Percentiles rank a stretch among this genome's conserved stretches.
Evolutionary conservation across 768 basidiomycete genomes (phyloP).

Genomic region (Kwoniella mangroviensis): DNA sequence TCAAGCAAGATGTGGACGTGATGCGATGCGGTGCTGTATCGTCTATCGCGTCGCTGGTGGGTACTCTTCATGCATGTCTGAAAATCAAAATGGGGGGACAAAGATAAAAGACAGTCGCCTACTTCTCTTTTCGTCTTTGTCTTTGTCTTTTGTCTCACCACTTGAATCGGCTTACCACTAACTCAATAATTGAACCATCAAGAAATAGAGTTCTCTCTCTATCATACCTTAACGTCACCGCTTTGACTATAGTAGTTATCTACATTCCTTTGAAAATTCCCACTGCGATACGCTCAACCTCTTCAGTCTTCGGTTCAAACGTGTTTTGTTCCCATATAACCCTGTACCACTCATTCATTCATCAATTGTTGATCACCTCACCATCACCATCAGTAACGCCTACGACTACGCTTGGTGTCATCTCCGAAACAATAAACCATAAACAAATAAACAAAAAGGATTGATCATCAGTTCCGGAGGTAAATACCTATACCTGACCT

Average conservation of each 20-base stretch:
- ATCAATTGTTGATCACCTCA: not conserved
- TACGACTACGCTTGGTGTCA: not conserved
- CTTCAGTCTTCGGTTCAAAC: not conserved
- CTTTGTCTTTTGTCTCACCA: constrained; percentile 4
- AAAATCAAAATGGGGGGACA: not conserved
- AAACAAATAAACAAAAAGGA: not conserved
- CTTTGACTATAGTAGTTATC: not conserved
- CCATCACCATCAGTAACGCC: too few species aligned
- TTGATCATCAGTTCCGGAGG: constrained; percentile 6
- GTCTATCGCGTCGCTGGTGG: not conserved
- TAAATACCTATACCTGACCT: not conserved
- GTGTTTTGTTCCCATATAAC: not conserved
- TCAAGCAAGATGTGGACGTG: not conserved
- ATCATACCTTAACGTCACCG: not conserved
- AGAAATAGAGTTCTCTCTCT: not conserved
- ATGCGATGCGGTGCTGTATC: too few species aligned
- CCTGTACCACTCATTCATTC: not conserved
- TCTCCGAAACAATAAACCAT: constrained; percentile 1
- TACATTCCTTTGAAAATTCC: not conserved
- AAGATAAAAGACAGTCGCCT: constrained; percentile 10
- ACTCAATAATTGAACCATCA: not conserved
- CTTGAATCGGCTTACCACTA: not conserved
- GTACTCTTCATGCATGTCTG: not conserved
- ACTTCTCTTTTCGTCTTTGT: not conserved
- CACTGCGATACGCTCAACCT: not conserved